Base-by-base conservation (phyloP, 2,329 filamentous ascomycete genomes). In the Xylariaceae sp. region DNA sequence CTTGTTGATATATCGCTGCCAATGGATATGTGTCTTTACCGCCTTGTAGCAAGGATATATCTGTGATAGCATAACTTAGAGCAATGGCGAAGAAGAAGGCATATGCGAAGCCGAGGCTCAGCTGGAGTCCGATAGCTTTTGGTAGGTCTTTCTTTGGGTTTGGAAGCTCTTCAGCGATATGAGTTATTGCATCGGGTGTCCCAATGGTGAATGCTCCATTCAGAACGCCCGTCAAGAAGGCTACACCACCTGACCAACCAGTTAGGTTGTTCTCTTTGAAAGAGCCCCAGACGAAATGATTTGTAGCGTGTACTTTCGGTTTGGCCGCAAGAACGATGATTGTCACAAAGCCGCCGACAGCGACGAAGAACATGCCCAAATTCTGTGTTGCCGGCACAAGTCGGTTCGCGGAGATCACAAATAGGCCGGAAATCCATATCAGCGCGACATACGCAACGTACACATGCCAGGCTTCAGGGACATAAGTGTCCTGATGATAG, bases 201-300 rank as follows among this genome's bases (percentile, higher is more conserved):
- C 83, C 83, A 22, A 87, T 79, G 17, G 81, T 81, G 61, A 83
- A 86, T 11, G 82, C 81, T 5, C 82, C 83, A 57, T 86, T 86
- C 19, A 87, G 71, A 64, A 86, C 83, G 15, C 83, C 83, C 1
- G 79, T 70, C 22, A 85, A 68, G 54, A 87, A 86, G 2, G 82
- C 81, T n/a, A 86, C 78, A 14, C 81, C 81, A 40, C 80, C 71
- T 57, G 57, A 69, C 78, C 66, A 79, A 45, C 80, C 81, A 60
- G 68, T 80, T 57, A 65, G 59, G 52, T 77, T 78, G 51, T 76
- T 72, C 55, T 73, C 69, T 5, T 65, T 51, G 55, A 76, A 75
- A 2, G 68, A 71, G 33, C 56, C 65, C 80, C 80, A 85, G 9
- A 84, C 78, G 30, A 77, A 78, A 27, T 72, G 56, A 55, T 73